Evolutionary conservation across 1,284 basidiomycete species (phyloP).

Genomic region (Sphagnurus paluster): DNA sequence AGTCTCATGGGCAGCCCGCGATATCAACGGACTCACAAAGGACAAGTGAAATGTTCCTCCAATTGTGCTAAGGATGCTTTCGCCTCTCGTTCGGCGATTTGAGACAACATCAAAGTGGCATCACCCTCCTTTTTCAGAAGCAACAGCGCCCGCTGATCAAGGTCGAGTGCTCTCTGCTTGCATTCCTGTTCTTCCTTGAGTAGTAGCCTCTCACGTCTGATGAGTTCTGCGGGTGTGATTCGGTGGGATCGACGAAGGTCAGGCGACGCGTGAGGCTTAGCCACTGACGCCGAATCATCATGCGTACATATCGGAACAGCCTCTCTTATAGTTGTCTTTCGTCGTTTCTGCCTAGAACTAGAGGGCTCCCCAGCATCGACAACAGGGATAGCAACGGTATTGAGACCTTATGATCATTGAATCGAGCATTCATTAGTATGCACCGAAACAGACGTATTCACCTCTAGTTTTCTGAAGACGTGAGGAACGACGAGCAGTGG

Average conservation of each 20-base stretch:
- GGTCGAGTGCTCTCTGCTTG: conserved; percentile 31
- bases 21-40: conserved; percentile 40
- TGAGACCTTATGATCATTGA: conserved; percentile 11
- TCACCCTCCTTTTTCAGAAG: conserved; percentile 41
- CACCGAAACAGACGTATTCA: conserved; percentile 2
- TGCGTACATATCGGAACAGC: conserved; percentile 3
- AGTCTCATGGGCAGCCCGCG: conserved; percentile 4
- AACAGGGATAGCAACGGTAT: too few relatives aligned
- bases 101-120: conserved; percentile 36
- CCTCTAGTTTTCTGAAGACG: conserved; percentile 26
- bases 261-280: conserved; percentile 18
- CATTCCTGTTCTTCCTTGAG: conserved; percentile 36
- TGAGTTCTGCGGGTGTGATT: conserved; percentile 38
- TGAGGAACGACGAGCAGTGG: conserved; percentile 26
- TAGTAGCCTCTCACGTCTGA: conserved; percentile 39
- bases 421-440: background rate
- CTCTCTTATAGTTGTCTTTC: conserved; percentile 12
- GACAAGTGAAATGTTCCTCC: conserved; percentile 59
- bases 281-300: conserved; percentile 8
- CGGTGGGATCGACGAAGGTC: conserved; percentile 30
- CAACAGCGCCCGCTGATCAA: conserved; percentile 37
- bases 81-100: conserved; percentile 40
- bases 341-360: conserved; percentile 13
- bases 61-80: conserved; percentile 46
- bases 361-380: conserved; percentile 2